phyloP scores from a whole-genome alignment of 495 filamentous ascomycete species.

The Talaromyces thailandensis region DNA sequence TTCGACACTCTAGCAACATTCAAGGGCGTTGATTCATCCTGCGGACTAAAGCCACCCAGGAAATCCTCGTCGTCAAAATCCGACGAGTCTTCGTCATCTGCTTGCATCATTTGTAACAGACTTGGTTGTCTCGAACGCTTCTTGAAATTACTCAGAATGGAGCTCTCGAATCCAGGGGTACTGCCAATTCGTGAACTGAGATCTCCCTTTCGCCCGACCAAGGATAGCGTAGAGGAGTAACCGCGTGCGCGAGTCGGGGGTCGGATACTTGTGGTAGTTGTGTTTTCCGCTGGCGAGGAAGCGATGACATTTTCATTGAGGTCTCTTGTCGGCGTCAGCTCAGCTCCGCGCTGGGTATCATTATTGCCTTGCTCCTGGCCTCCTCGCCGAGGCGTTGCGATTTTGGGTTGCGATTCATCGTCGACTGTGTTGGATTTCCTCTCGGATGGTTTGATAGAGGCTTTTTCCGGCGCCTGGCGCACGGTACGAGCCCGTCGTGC shows the following conservation, averaged over 20 bases:
- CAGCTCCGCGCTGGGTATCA: not conserved
- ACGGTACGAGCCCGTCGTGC: slow-evolving; percentile 27
- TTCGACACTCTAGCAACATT: slow-evolving; percentile 30
- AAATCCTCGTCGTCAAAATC: slow-evolving; percentile 43
- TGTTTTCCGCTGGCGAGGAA: slow-evolving; percentile 29
- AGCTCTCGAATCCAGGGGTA: slow-evolving; percentile 47
- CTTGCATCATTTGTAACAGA: slow-evolving; percentile 54
- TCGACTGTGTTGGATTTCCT: not conserved
- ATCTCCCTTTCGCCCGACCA: slow-evolving; percentile 35
- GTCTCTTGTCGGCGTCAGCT: slow-evolving; percentile 26
- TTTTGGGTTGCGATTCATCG: not conserved
- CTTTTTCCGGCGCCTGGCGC: slow-evolving; percentile 10
- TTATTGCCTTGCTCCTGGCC: not conserved
- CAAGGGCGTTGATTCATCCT: slow-evolving; percentile 60
- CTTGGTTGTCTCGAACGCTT: slow-evolving; percentile 58
- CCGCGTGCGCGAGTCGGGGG: slow-evolving; percentile 37
- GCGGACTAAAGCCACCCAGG: slow-evolving; percentile 50
- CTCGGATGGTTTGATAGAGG: not conserved
- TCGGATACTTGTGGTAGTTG: slow-evolving; percentile 26
- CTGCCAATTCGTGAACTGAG: slow-evolving; percentile 29
- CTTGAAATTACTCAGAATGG: slow-evolving; percentile 52
- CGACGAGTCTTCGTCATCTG: slow-evolving; percentile 36
- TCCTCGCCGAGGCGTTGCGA: not conserved
- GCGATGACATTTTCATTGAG: slow-evolving; percentile 30
- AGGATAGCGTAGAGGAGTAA: slow-evolving; percentile 36